Evolutionary conservation across 2,329 filamentous ascomycete species (phyloP), one percentile per base, ranked within the genome.

Genomic region (Colletotrichum shisoi): DNA sequence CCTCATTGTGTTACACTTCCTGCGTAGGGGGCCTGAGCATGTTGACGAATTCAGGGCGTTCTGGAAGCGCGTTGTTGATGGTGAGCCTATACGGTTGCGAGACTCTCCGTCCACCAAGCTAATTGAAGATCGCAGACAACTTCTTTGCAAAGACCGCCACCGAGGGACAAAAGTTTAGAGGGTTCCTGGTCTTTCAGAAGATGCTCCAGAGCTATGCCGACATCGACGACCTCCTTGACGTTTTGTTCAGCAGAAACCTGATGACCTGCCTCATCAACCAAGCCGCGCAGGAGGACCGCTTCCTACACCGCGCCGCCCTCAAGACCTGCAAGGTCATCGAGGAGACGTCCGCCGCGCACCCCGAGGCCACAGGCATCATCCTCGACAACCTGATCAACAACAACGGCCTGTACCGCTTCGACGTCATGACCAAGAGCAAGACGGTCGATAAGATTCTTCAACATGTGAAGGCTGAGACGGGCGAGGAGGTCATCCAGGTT

Each of bases 91-190:
- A 34, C 2, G 11, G 37, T 17, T 21, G 15, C 2, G 24, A 9
- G 46, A 3, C 3, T 40, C 15, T 44, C 64, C 13, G 15, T 40
- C 37, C 1, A 1, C 34, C n/a, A 6, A 27, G 49, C 72, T 80
- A 70, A 77, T 72, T 45, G 56, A 49, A 52, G 24, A 9, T 54
- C 21, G 0, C 70, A 94, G 91, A 94, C 75, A 90, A 91, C 9
- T 84, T 97, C 3, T 97, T 98, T 75, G 90, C 92, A 6, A 87
- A 90, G 63, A 88, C 86, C 12, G 90, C 94, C 8, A 96, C 93
- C 1, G 89, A 94, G 49, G 92, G 94, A 72, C 91, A 96, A 63
- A 98, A 97, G 78, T 93, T 92, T 73, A 93, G 93, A 77, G 95
- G 95, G 0, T 94, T 98, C 78, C 88, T 94, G 73, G 85, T 98